phyloP scores from a whole-genome alignment of 129 eudicot species.

The Lactuca saligna region DNA sequence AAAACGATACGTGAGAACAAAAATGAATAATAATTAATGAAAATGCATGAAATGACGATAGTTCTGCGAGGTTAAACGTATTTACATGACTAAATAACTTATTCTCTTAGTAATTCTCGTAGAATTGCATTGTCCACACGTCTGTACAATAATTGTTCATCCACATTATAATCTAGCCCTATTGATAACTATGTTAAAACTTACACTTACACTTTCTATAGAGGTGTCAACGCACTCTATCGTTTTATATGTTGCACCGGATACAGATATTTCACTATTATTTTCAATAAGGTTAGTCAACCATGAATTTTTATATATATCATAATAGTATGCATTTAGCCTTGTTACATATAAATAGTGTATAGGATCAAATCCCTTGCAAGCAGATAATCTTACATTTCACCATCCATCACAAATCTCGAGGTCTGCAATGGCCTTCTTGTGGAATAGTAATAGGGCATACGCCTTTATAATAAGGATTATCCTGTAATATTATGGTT shows the following conservation, averaged over 20 bases:
- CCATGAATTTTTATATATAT: neutral
- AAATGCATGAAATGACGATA: too few relatives aligned
- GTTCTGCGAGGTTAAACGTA: too few relatives aligned
- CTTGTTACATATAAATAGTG: neutral
- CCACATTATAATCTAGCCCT: too few relatives aligned
- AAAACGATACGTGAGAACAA: too few relatives aligned
- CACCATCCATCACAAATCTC: slow-evolving; percentile 80
- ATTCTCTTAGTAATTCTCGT: too few relatives aligned
- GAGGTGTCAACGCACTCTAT: slow-evolving; percentile 76
- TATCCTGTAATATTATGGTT: slow-evolving; percentile 34
- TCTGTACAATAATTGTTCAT: too few relatives aligned
- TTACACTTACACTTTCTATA: slow-evolving; percentile 55
- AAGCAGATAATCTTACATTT: slow-evolving; percentile 67
- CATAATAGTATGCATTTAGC: too few relatives aligned
- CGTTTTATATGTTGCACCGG: slow-evolving; percentile 81
- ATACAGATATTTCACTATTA: slow-evolving; percentile 83
- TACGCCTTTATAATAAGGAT: slow-evolving; percentile 79
- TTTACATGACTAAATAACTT: too few relatives aligned
- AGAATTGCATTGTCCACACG: too few relatives aligned
- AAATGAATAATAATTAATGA: too few relatives aligned
- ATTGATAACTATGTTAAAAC: slow-evolving; percentile 19
- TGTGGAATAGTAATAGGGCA: slow-evolving; percentile 84
- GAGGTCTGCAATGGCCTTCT: slow-evolving; percentile 92
- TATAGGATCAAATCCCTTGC: slow-evolving; percentile 63
- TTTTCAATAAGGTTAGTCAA: slow-evolving; percentile 39